These are phyloP conservation scores for Globisporangium splendens DNA, from an alignment of 352 stramenopile species.

Conservation along the genomic window DNA sequence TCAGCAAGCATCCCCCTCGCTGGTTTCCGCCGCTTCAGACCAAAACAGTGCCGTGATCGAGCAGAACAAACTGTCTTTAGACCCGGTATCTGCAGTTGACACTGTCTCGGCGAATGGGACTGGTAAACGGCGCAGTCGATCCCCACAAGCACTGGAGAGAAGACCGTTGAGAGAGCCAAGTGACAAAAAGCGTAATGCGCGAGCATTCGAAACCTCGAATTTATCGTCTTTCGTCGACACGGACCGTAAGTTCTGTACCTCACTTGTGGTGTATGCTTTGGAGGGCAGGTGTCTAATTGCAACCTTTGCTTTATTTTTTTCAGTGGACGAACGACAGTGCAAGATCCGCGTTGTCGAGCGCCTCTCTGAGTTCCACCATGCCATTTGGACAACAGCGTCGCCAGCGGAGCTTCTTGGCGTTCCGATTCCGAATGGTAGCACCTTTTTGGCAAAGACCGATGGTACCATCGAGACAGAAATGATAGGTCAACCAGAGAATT, in stretches of 20 bases:
- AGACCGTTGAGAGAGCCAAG: neutral
- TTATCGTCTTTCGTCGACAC: constrained; percentile 71
- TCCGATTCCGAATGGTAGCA: constrained; percentile 1
- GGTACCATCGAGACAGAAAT: too few relatives aligned
- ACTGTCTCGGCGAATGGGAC: constrained; percentile 3
- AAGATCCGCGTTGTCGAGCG: constrained; percentile 87
- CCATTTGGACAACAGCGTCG: constrained; percentile 53
- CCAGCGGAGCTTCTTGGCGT: constrained; percentile 12
- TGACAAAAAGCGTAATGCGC: constrained; percentile 4
- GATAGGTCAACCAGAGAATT: too few relatives aligned
- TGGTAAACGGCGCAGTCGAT: constrained; percentile 46
- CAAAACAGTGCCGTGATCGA: constrained; percentile 1
- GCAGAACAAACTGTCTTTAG: neutral
- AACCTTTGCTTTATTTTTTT: constrained; percentile 9
- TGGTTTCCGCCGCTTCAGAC: neutral
- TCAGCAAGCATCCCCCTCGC: constrained; percentile 26
- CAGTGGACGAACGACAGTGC: constrained; percentile 85
- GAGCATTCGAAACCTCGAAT: constrained; percentile 21
- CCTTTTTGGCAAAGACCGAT: neutral
- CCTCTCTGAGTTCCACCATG: constrained; percentile 77
- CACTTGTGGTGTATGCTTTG: neutral
- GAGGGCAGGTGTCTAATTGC: neutral
- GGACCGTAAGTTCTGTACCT: constrained; percentile 34
- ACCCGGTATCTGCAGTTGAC: neutral
- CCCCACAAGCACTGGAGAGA: constrained; percentile 15